These are phyloP conservation scores for Suhomyces emberorum DNA, from an alignment of 805 yeast species.

Conservation along the genomic window DNA sequence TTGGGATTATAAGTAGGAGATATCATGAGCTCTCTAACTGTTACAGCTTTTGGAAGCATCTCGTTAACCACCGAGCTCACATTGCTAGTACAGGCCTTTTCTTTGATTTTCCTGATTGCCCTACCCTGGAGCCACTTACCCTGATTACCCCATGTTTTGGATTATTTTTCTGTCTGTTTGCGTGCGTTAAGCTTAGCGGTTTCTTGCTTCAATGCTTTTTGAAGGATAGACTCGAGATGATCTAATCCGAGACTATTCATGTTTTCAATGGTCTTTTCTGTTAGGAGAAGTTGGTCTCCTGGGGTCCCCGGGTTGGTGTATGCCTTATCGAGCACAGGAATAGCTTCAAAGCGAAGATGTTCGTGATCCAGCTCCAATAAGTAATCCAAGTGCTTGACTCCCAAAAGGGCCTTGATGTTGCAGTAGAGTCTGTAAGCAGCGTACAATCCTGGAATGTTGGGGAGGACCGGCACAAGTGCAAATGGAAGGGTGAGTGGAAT, in stretches of 20 bases:
- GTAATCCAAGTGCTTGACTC: slow-evolving; percentile 64
- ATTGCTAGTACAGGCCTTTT: too few species aligned
- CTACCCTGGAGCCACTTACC: too few species aligned
- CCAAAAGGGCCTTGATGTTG: slow-evolving; percentile 73
- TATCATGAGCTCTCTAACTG: too few species aligned
- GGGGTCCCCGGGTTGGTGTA: slow-evolving; percentile 11
- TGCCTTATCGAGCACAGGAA: slow-evolving; percentile 14
- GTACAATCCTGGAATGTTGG: slow-evolving; percentile 91
- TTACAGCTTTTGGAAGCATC: too few species aligned
- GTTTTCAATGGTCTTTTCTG: slow-evolving; percentile 43
- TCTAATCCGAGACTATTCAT: slow-evolving; percentile 47
- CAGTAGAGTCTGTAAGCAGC: slow-evolving; percentile 79
- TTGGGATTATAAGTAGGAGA: too few species aligned
- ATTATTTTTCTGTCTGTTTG: too few species aligned
- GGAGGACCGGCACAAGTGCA: slow-evolving; percentile 78
- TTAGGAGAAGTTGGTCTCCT: slow-evolving; percentile 40
- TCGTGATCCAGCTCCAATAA: slow-evolving; percentile 37
- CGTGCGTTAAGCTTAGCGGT: slow-evolving; percentile 14
- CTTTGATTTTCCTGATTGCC: too few species aligned
- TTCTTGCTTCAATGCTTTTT: slow-evolving; percentile 57
- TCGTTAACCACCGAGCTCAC: too few species aligned
- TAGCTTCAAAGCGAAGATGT: slow-evolving; percentile 13
- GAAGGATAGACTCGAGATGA: slow-evolving; percentile 42
- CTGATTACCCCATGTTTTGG: too few species aligned
- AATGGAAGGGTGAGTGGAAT: slow-evolving; percentile 80